These are phyloP conservation scores for Phlyctochytrium bullatum DNA, from an alignment of 192 early-diverging fungal genomes.

Conservation along the genomic window DNA sequence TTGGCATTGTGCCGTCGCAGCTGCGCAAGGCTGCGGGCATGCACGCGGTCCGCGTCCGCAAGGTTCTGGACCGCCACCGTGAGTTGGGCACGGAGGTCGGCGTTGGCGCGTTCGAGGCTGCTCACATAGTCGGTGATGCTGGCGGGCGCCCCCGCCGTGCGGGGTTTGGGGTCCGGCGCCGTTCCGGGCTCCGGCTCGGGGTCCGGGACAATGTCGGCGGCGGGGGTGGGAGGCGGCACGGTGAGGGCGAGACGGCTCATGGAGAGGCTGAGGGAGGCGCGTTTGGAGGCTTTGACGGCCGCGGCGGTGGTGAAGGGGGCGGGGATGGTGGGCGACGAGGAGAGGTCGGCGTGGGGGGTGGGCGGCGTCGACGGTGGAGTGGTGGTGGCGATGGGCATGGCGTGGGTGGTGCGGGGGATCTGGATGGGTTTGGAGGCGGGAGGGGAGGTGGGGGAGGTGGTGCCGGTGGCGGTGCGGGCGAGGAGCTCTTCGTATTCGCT, in stretches of 20 bases:
- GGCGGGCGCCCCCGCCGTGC: neutral
- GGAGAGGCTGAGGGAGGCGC: neutral
- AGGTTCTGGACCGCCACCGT: constrained; percentile 17
- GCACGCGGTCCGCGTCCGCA: constrained; percentile 24
- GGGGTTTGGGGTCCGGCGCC: too few relatives aligned
- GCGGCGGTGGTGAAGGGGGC: neutral
- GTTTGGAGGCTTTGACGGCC: neutral
- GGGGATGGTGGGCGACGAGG: neutral
- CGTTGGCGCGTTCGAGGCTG: constrained; percentile 14
- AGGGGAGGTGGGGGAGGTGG: neutral
- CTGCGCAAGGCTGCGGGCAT: constrained; percentile 8
- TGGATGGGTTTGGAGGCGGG: neutral
- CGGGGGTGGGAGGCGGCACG: too few relatives aligned
- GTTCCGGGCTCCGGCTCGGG: too few relatives aligned
- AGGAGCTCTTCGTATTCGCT: constrained; percentile 27
- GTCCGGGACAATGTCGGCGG: too few relatives aligned
- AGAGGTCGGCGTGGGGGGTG: too few relatives aligned
- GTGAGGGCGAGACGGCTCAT: constrained; percentile 5
- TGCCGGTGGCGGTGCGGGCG: neutral
- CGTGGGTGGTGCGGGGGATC: too few relatives aligned
- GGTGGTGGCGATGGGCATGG: too few relatives aligned
- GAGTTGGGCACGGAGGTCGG: constrained; percentile 20
- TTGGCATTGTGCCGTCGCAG: constrained; percentile 22
- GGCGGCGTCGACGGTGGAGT: too few relatives aligned
- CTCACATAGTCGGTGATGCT: constrained; percentile 11